These are phyloP conservation scores for Filosporella fistucella DNA, from an alignment of 495 filamentous ascomycete species.

Conservation along the genomic window DNA sequence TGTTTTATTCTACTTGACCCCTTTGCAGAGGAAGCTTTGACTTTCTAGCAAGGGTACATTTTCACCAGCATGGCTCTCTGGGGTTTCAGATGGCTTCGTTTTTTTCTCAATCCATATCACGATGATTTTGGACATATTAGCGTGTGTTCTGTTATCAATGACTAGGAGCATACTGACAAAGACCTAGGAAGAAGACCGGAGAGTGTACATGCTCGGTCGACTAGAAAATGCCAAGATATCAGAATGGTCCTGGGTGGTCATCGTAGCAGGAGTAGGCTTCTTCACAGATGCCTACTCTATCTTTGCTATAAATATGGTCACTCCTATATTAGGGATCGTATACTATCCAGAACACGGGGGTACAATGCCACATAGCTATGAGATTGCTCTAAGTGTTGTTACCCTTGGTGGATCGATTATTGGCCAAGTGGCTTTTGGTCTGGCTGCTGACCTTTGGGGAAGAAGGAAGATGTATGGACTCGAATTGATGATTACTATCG, in stretches of 20 bases:
- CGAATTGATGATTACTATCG: slow-evolving; percentile 57
- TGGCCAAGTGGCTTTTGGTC: slow-evolving; percentile 68
- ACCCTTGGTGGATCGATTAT: slow-evolving; percentile 68
- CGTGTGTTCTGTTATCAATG: too few species aligned
- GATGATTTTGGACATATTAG: slow-evolving; percentile 15
- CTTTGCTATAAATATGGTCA: slow-evolving; percentile 71
- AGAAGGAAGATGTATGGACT: slow-evolving; percentile 73
- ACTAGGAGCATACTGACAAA: too few species aligned
- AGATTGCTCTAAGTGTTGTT: slow-evolving; percentile 67
- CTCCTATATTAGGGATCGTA: slow-evolving; percentile 65
- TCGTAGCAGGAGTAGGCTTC: slow-evolving; percentile 75
- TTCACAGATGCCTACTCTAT: slow-evolving; percentile 76
- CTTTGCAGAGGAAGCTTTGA: too few species aligned
- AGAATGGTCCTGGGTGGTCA: slow-evolving; percentile 35
- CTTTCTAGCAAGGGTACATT: too few species aligned
- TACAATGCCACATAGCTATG: slow-evolving; percentile 49
- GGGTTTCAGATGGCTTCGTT: slow-evolving; percentile 13
- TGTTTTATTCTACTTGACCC: too few species aligned
- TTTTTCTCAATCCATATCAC: slow-evolving; percentile 15
- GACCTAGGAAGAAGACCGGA: slow-evolving; percentile 11
- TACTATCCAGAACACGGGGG: slow-evolving; percentile 44
- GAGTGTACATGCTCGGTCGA: slow-evolving; percentile 10
- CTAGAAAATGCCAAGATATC: slow-evolving; percentile 13
- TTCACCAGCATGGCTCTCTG: slow-evolving; percentile 11
- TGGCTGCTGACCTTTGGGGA: slow-evolving; percentile 59